These are phyloP conservation scores for Paspalum notatum DNA, from an alignment of 176 grass and related monocot species.

Conservation along the genomic window DNA sequence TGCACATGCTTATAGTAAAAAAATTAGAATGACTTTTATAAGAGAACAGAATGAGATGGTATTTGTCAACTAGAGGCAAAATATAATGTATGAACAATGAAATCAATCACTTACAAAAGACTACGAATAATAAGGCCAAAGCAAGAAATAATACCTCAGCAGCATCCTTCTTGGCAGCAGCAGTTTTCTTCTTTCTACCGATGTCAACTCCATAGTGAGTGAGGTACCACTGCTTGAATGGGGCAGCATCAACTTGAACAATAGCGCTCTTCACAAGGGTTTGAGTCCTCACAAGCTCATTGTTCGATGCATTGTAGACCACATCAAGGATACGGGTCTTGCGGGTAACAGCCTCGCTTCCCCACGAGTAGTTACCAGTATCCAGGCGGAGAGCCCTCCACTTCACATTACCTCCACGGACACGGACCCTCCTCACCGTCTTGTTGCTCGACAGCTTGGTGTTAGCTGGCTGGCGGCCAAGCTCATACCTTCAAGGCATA, in stretches of 20 bases:
- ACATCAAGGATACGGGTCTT: conserved; percentile 86
- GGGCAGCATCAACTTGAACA: conserved; percentile 85
- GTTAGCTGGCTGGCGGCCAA: conserved; percentile 79
- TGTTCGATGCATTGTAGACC: conserved; percentile 89
- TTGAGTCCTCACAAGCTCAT: conserved; percentile 90
- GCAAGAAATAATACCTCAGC: conserved; percentile 31
- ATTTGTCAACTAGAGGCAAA: background rate
- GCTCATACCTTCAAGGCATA: conserved; percentile 64
- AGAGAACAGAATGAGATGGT: background rate
- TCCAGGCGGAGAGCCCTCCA: conserved; percentile 86
- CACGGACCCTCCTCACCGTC: conserved; percentile 74
- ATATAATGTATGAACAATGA: background rate
- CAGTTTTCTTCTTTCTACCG: conserved; percentile 56
- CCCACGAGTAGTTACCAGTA: conserved; percentile 90
- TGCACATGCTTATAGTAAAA: too few species aligned
- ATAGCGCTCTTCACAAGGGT: conserved; percentile 90
- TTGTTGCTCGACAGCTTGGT: conserved; percentile 91
- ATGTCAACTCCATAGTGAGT: conserved; percentile 87
- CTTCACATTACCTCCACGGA: conserved; percentile 78
- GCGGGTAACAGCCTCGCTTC: conserved; percentile 80
- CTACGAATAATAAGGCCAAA: background rate
- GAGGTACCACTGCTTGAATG: conserved; percentile 92
- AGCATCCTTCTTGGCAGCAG: conserved; percentile 48
- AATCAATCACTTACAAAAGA: background rate
- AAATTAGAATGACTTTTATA: background rate